phyloP scores from a whole-genome alignment of 345 rosid species.

The Eucalyptus decipiens region DNA sequence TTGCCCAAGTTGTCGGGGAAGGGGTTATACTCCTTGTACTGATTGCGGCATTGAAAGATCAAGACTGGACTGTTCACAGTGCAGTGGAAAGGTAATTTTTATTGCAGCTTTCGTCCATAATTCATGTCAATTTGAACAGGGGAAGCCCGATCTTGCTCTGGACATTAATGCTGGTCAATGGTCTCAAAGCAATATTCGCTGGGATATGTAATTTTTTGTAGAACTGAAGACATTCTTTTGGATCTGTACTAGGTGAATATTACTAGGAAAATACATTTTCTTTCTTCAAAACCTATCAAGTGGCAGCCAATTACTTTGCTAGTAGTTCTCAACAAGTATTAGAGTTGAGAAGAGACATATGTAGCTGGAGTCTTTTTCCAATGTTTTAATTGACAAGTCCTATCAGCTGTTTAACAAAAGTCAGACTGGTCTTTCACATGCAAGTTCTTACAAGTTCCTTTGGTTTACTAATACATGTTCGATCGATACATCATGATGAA shows the following conservation, averaged over 20 bases:
- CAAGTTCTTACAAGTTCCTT: background rate
- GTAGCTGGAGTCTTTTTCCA: background rate
- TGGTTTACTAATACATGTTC: background rate
- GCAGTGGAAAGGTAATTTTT: conserved; percentile 65
- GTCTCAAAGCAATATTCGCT: background rate
- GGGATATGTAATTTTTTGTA: background rate
- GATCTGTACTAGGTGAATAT: background rate
- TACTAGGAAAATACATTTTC: background rate
- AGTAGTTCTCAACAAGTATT: background rate
- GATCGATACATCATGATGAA: background rate
- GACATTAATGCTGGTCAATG: background rate
- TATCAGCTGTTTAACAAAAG: background rate
- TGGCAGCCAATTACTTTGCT: background rate
- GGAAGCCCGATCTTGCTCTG: background rate
- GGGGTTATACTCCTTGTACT: conserved; percentile 85
- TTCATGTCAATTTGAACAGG: background rate
- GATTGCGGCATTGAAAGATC: conserved; percentile 81
- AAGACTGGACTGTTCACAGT: conserved; percentile 51
- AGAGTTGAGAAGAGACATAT: background rate
- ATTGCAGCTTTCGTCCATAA: background rate
- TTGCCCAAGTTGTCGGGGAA: conserved; percentile 87
- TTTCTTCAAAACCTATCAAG: background rate
- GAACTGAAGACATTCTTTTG: background rate
- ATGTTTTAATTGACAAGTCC: background rate
- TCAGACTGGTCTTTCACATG: background rate